These are phyloP conservation scores for Limnanthes douglasii DNA, from an alignment of 345 rosid species.

Conservation along the genomic window DNA sequence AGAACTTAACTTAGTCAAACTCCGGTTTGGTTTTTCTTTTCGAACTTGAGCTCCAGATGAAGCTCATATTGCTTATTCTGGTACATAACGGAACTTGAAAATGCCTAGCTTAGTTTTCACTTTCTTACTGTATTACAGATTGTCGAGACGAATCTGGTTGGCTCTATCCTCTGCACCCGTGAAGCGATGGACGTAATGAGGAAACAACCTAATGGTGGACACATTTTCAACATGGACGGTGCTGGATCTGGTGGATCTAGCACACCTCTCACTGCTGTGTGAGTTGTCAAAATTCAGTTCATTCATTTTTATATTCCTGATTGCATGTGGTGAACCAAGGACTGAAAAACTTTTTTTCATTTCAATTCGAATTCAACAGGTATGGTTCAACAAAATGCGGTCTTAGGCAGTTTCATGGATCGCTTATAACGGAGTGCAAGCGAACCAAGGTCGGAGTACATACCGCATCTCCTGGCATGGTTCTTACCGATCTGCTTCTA, in stretches of 20 bases:
- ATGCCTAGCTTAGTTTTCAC: neutral
- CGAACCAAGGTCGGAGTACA: conserved; percentile 79
- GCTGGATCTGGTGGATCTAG: conserved; percentile 98
- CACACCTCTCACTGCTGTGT: conserved; percentile 97
- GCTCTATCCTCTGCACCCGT: conserved; percentile 84
- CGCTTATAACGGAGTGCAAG: conserved; percentile 68
- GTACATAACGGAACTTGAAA: no score
- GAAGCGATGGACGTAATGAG: conserved; percentile 79
- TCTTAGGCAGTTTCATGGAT: conserved; percentile 80
- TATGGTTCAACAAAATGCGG: conserved; percentile 97
- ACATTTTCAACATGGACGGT: conserved; percentile 95
- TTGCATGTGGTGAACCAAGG: neutral
- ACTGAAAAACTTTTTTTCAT: conserved; percentile 2
- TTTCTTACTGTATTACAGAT: conserved; percentile 30
- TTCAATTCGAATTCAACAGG: conserved; percentile 22
- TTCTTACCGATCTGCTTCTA: conserved; percentile 78
- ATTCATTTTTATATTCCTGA: neutral
- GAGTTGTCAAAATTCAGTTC: conserved; percentile 9
- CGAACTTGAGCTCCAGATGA: no score
- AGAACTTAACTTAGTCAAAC: no score
- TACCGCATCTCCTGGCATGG: conserved; percentile 98
- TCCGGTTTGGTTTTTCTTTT: no score
- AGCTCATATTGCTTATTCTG: no score
- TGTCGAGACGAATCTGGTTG: conserved; percentile 89
- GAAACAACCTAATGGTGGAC: conserved; percentile 59